Evolutionary conservation across 75 land plant genomes (phyloP).

Genomic region (Pinus tabuliformis): DNA sequence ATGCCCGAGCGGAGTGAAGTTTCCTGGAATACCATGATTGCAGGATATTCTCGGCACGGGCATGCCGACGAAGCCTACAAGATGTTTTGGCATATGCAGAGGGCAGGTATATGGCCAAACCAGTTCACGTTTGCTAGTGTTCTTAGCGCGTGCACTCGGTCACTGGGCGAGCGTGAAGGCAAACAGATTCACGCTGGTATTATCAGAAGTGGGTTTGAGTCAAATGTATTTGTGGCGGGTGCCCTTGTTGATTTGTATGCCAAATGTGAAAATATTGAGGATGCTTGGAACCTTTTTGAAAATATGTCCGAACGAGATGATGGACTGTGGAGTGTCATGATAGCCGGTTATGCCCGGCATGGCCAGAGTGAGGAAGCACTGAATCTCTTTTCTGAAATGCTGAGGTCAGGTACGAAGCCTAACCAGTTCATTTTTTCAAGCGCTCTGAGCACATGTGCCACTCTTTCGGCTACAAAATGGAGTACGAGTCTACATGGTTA

Average conservation of each 20-base stretch:
- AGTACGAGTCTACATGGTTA: constrained; percentile 42
- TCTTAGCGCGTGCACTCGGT: constrained; percentile 43
- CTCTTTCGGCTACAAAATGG: background rate
- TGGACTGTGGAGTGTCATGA: constrained; percentile 10
- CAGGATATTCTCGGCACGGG: constrained; percentile 46
- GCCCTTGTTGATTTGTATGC: constrained; percentile 39
- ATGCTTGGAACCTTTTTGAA: constrained; percentile 18
- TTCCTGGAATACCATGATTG: constrained; percentile 44
- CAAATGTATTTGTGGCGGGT: constrained; percentile 34
- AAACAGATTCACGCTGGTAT: constrained; percentile 41
- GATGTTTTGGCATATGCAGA: constrained; percentile 42
- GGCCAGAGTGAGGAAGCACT: constrained; percentile 29
- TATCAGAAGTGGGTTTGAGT: constrained; percentile 26
- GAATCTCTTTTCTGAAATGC: constrained; percentile 19
- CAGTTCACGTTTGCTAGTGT: constrained; percentile 42
- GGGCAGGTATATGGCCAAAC: constrained; percentile 26
- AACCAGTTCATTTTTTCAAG: constrained; percentile 41
- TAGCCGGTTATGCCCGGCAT: constrained; percentile 15
- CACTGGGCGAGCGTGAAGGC: constrained; percentile 20
- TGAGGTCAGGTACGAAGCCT: constrained; percentile 10
- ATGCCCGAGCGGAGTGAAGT: constrained; percentile 31
- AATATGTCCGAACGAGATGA: constrained; percentile 4
- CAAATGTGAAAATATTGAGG: constrained; percentile 29
- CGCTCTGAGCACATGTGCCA: constrained; percentile 40
- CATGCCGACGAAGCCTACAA: constrained; percentile 21